Conservation (phyloP, 1,139 yeast species). For the Pichia sp. region DNA sequence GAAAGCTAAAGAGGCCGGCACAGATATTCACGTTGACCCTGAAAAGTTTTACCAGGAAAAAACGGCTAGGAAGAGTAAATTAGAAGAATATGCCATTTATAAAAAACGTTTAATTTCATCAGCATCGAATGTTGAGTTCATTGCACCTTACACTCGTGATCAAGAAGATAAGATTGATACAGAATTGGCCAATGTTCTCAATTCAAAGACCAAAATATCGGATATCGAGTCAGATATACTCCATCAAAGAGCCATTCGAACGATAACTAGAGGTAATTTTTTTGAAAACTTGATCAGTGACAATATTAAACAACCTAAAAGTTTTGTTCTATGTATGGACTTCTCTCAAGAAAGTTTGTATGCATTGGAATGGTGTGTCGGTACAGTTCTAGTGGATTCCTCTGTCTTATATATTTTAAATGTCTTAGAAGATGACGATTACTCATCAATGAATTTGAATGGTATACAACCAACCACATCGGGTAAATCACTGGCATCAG, state of each 20-base stretch:
- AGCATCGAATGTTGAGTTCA: conserved; percentile 26
- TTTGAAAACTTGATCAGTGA: conserved; percentile 36
- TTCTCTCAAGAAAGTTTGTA: conserved; percentile 78
- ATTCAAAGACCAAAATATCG: conserved; percentile 52
- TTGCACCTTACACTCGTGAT: conserved; percentile 59
- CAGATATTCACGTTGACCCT: conserved; percentile 36
- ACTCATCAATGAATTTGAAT: conserved; percentile 26
- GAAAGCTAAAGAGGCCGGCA: conserved; percentile 24
- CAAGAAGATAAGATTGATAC: conserved; percentile 62
- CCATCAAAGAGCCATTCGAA: conserved; percentile 53
- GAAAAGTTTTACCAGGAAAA: conserved; percentile 43
- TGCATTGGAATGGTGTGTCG: conserved; percentile 87
- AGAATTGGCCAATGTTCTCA: conserved; percentile 52
- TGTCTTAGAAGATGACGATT: conserved; percentile 63
- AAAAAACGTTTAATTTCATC: conserved; percentile 35
- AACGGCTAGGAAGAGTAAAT: conserved; percentile 38
- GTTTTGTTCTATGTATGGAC: conserved; percentile 73
- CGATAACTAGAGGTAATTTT: conserved; percentile 64
- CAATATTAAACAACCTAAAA: conserved; percentile 36
- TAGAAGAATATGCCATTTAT: conserved; percentile 41
- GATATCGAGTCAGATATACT: conserved; percentile 49
- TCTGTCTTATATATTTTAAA: conserved; percentile 75
- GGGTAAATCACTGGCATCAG: conserved; percentile 23
- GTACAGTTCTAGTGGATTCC: conserved; percentile 78
- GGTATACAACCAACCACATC: conserved; percentile 21